phyloP scores from a whole-genome alignment of 345 rosid genomes.

The Lenwebbia sp. region DNA sequence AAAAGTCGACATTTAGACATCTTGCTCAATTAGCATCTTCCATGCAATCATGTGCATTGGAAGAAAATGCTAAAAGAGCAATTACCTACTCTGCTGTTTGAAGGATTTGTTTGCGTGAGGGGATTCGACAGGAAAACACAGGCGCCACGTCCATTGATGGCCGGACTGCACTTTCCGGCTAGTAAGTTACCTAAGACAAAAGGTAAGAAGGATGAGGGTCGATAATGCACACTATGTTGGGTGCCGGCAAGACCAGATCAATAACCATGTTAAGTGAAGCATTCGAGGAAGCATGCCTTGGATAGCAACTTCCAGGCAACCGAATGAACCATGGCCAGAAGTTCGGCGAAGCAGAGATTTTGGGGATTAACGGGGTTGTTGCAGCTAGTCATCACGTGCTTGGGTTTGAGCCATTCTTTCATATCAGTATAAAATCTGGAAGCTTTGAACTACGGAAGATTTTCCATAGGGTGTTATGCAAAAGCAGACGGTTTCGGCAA shows the following conservation, averaged over 20 bases:
- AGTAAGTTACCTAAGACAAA: slow-evolving; percentile 36
- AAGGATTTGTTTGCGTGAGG: slow-evolving; percentile 87
- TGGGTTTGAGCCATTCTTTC: background rate
- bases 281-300: background rate
- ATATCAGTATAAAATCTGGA: background rate
- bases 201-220: background rate
- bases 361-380: background rate
- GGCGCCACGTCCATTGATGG: slow-evolving; percentile 69
- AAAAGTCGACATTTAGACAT: background rate
- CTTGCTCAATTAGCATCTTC: background rate
- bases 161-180: slow-evolving; percentile 76
- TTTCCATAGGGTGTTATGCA: background rate
- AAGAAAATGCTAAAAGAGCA: background rate
- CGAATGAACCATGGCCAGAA: background rate
- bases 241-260: background rate
- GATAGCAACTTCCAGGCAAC: background rate
- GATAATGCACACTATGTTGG: background rate
- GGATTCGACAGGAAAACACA: slow-evolving; percentile 63
- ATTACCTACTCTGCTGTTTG: background rate
- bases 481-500: background rate
- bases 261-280: background rate
- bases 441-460: background rate
- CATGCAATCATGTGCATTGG: background rate
- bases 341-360: background rate
- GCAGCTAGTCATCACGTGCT: background rate